Evolutionary conservation across 306 rosid species (phyloP), one percentile per base, ranked within the genome.

Genomic region (Gleditsia sinensis): DNA sequence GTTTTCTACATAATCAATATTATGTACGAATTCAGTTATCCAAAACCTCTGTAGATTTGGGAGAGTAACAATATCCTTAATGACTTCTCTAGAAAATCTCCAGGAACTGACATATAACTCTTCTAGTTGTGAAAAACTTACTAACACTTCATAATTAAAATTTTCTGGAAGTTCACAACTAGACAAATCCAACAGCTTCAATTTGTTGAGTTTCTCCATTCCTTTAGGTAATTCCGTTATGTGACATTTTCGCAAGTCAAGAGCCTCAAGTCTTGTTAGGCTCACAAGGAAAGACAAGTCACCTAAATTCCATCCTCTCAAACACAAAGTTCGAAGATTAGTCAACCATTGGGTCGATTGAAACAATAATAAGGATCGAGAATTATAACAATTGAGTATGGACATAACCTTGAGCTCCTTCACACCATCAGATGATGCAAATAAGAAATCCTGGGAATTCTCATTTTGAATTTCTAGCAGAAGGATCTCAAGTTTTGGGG

Each of bases 171-270:
- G 9, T 37, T 2, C 9, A 27, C 20, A 60, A 0, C 1, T 10
- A 16, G 46, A 16, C 67, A 61, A 34, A 61, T 61, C 27, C 27
- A 61, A 3, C 46, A 61, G 6, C 67, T n/a, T 61, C 45, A 61
- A 36, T 3, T 36, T 17, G 9, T 9, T 8, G 13, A 45, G 37
- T 45, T 28, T 30, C 7, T 0, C 5, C 0, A 67, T 45, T 25
- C 6, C n/a, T 16, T 33, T 9, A 16, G 67, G 67, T 3, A 61
- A 9, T 34, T 34, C 16, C 10, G 17, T 19, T 23, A 61, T 7
- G 16, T 3, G 0, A 19, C 72, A 45, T 0, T 0, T 0, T 1
- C 9, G 13, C 17, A 67, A n/a, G 24, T 48, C 39, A 2, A 67
- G 55, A 9, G 5, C 6, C 42, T 67, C 72, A 14, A 67, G 40